Percentiles rank a stretch among this genome's conserved stretches.
Evolutionary conservation across 2,329 filamentous ascomycete genomes (phyloP).

Genomic region (Monilinia laxa): DNA sequence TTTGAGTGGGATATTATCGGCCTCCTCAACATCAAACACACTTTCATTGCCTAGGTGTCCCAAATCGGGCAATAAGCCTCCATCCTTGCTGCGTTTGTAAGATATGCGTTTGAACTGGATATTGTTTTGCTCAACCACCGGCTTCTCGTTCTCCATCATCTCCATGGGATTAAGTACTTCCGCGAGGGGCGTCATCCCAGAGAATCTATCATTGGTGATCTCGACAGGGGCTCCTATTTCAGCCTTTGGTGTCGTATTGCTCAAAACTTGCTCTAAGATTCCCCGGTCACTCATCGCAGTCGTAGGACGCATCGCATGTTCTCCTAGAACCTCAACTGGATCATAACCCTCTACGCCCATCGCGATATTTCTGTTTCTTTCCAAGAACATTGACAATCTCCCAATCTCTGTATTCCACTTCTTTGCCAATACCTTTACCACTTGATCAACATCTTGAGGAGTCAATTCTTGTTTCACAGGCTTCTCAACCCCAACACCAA

Average conservation of each 20-base stretch:
- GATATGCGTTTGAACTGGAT: constrained; percentile 21
- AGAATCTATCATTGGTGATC: constrained; percentile 28
- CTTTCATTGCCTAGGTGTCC: constrained; percentile 22
- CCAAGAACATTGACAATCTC: constrained; percentile 36
- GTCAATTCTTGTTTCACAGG: constrained; percentile 35
- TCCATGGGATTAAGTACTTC: constrained; percentile 11
- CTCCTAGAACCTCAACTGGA: constrained; percentile 27
- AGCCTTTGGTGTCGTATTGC: constrained; percentile 38
- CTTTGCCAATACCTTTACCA: constrained; percentile 36
- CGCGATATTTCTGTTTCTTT: constrained; percentile 39
- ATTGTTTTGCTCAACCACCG: not conserved
- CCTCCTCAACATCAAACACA: constrained; percentile 22
- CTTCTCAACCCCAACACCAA: constrained; percentile 34
- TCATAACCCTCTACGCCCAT: constrained; percentile 30
- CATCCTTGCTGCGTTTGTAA: constrained; percentile 21
- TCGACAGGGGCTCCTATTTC: constrained; percentile 38
- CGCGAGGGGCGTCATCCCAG: constrained; percentile 24
- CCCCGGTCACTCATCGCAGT: constrained; percentile 38
- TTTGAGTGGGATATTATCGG: not conserved
- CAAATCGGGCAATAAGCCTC: constrained; percentile 21
- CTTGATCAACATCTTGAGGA: constrained; percentile 39
- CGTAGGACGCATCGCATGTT: constrained; percentile 36
- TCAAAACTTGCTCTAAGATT: constrained; percentile 40
- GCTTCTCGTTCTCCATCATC: constrained; percentile 19
- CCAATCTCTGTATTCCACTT: constrained; percentile 38